A percentile compares a stretch with the other conserved stretches of the same genome.
Conservation (phyloP, 306 rosid genomes). For the Astragalus glycyphyllos region DNA sequence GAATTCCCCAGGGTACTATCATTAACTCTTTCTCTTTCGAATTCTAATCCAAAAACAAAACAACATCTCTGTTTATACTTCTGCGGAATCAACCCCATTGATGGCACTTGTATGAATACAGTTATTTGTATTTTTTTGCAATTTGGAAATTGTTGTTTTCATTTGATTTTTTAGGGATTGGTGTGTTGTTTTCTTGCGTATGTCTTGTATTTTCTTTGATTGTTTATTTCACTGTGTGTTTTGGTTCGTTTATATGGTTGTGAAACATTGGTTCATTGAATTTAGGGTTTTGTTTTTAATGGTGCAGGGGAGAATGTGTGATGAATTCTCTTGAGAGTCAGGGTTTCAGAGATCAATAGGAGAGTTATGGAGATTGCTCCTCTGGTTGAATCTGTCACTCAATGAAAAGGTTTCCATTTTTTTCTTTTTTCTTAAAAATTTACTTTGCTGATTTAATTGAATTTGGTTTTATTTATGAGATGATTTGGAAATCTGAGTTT, state of each 20-base stretch:
- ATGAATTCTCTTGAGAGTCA: constrained; percentile 58
- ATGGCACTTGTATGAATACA: constrained; percentile 39
- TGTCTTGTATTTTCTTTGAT: constrained; percentile 39
- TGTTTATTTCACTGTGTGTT: constrained; percentile 33
- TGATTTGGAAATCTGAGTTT: constrained; percentile 29
- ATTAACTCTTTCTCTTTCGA: constrained; percentile 16
- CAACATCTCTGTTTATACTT: constrained; percentile 1
- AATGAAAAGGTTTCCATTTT: constrained; percentile 47
- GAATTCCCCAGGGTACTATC: constrained; percentile 41
- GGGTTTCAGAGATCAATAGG: constrained; percentile 47
- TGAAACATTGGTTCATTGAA: constrained; percentile 41
- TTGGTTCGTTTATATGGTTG: constrained; percentile 17
- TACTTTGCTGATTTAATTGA: constrained; percentile 16
- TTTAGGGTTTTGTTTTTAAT: constrained; percentile 58
- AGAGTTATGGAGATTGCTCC: constrained; percentile 45
- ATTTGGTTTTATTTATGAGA: constrained; percentile 28
- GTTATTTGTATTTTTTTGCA: not conserved
- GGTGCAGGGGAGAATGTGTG: constrained; percentile 55
- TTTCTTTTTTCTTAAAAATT: not conserved
- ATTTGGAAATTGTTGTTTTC: not conserved
- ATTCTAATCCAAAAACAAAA: constrained; percentile 35
- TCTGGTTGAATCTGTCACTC: constrained; percentile 54
- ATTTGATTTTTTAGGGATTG: constrained; percentile 26
- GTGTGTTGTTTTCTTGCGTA: constrained; percentile 28
- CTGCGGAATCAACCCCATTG: constrained; percentile 40